These are phyloP conservation scores for Massariosphaeria phaeospora DNA, from an alignment of 495 filamentous ascomycete species.

Conservation along the genomic window DNA sequence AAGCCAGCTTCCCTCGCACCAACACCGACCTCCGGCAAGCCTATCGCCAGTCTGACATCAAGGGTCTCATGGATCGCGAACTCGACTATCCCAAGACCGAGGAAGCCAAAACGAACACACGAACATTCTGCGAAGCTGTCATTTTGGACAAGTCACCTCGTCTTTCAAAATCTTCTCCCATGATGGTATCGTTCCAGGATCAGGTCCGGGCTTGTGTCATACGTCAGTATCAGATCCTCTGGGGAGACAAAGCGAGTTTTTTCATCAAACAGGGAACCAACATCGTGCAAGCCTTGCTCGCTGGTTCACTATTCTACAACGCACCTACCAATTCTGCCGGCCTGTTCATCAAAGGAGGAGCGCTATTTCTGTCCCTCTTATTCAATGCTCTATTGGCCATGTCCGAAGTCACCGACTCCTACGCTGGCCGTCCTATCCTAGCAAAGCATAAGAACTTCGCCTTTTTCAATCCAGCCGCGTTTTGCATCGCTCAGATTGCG, in stretches of 20 bases:
- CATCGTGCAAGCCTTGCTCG: constrained; percentile 41
- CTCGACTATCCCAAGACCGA: constrained; percentile 57
- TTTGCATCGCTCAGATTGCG: constrained; percentile 55
- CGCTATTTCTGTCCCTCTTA: constrained; percentile 39
- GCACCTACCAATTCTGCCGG: constrained; percentile 43
- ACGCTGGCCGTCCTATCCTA: constrained; percentile 47
- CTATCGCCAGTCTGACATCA: constrained; percentile 50
- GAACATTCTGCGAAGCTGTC: constrained; percentile 61
- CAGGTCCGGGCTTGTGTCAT: constrained; percentile 65
- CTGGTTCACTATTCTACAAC: constrained; percentile 47
- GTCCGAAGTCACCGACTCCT: constrained; percentile 59
- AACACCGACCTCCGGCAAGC: constrained; percentile 56
- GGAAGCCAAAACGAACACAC: constrained; percentile 62
- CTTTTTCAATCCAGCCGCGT: constrained; percentile 61
- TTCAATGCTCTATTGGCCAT: constrained; percentile 54
- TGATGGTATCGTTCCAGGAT: constrained; percentile 61
- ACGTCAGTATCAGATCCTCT: constrained; percentile 69
- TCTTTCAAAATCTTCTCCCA: constrained; percentile 59
- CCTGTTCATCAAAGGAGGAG: constrained; percentile 36
- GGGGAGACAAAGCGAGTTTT: constrained; percentile 61
- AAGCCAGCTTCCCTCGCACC: constrained; percentile 56
- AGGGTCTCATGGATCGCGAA: constrained; percentile 53
- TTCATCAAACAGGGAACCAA: constrained; percentile 54
- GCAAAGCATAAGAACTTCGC: constrained; percentile 62
- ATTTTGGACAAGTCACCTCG: constrained; percentile 49